These are phyloP conservation scores for Nakaseomyces nivariensis DNA, from an alignment of 1,139 yeast genomes.

Conservation along the genomic window DNA sequence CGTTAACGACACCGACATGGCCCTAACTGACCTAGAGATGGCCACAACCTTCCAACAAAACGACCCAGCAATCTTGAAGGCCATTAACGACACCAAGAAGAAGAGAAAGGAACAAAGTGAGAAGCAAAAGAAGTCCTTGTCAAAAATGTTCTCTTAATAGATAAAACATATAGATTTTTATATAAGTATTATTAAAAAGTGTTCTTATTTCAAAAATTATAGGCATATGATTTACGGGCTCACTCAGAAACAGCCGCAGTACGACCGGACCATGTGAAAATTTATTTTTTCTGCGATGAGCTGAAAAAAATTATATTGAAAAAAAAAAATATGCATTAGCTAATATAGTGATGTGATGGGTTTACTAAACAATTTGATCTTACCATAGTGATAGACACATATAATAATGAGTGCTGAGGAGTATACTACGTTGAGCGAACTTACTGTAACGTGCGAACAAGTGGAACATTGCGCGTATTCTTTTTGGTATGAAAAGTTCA, in stretches of 20 bases:
- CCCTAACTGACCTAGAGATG: slow-evolving; percentile 52
- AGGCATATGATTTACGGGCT: too few species aligned
- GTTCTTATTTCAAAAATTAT: too few species aligned
- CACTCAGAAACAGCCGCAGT: too few species aligned
- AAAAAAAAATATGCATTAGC: neutral
- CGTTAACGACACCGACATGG: slow-evolving; percentile 61
- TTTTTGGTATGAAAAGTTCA: slow-evolving; percentile 56
- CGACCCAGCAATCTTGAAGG: slow-evolving; percentile 66
- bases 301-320: neutral
- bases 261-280: too few species aligned
- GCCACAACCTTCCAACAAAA: slow-evolving; percentile 60
- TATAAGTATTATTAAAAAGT: too few species aligned
- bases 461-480: slow-evolving; percentile 63
- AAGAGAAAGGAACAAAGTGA: slow-evolving; percentile 46
- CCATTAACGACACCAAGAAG: slow-evolving; percentile 51
- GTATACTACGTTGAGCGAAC: slow-evolving; percentile 27
- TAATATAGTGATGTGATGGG: neutral
- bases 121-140: slow-evolving; percentile 74
- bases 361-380: too few species aligned
- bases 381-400: neutral
- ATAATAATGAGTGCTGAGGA: neutral
- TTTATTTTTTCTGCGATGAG: neutral
- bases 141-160: slow-evolving; percentile 53
- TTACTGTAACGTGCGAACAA: slow-evolving; percentile 40
- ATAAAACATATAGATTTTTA: neutral